Evolutionary conservation across 129 eudicot genomes (phyloP), one percentile per base, ranked within the genome.

Genomic region (Tagetes patula): DNA sequence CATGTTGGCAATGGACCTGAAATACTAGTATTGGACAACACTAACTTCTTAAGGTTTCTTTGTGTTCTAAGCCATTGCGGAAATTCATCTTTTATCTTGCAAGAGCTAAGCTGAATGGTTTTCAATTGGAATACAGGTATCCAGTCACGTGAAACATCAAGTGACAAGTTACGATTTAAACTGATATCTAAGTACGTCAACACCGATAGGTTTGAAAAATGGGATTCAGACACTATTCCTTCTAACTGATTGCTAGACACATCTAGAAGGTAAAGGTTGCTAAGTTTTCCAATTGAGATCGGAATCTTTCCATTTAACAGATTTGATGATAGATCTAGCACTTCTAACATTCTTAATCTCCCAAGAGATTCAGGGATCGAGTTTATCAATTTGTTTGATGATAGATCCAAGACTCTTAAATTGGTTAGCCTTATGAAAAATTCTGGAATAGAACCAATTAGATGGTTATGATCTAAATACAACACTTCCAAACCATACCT

Each of bases 31-130:
- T 59, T 68, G 27, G 67, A 74, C 5, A 81, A 43, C 13, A 40
- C 52, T 31, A 81, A 63, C 13, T 1, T 27, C 5, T 50, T 33
- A 42, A 75, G 52, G 8, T 7, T 52, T 3, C 3, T 56, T 76
- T 81, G 85, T 8, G 71, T 76, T 65, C n/a, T 73, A 38, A 27
- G 2, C 76, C 84, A 81, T 3, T 8, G 11, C 3, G 85, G 85
- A 64, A 81, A 75, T 3, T 41, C 43, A 3, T 59, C 53, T 14
- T 54, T 66, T 5, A 75, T 41, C 4, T 47, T 52, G 32, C 69
- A 69, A 11, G 63, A 53, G 31, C 67, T 34, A 6, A 64, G 48
- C 5, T 8, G 72, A 68, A 31, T 4, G 58, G n/a, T 10, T 10
- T 20, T 36, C 31, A 69, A 69, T 4, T 48, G 56, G 33, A 69